A percentile compares a stretch with the other conserved stretches of the same genome.
Conservation (phyloP, 2,329 filamentous ascomycete genomes). For the Myriangium duriaei region DNA sequence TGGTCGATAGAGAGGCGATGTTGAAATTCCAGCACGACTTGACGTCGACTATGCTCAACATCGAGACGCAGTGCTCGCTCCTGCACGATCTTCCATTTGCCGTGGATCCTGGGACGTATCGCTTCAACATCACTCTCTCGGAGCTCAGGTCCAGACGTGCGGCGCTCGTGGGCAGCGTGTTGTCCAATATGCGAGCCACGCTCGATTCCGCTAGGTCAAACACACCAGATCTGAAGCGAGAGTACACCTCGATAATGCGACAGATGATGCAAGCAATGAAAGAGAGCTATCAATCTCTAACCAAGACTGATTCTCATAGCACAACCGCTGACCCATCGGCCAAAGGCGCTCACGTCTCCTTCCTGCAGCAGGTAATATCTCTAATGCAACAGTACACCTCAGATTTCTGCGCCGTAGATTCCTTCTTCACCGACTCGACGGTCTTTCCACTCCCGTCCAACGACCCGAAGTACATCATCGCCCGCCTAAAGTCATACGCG, state of each 20-base stretch:
- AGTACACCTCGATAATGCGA: constrained; percentile 40
- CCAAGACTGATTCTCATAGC: constrained; percentile 16
- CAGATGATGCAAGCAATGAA: constrained; percentile 51
- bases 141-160: constrained; percentile 44
- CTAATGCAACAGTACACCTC: constrained; percentile 49
- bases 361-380: constrained; percentile 48
- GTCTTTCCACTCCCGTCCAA: constrained; percentile 47
- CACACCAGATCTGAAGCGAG: constrained; percentile 27
- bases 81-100: constrained; percentile 47
- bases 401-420: constrained; percentile 43
- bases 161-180: constrained; percentile 41
- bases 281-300: constrained; percentile 44
- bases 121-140: constrained; percentile 36
- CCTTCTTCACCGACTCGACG: constrained; percentile 48
- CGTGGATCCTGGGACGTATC: constrained; percentile 22
- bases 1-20: constrained; percentile 47
- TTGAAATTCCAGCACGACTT: constrained; percentile 50
- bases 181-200: constrained; percentile 47
- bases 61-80: constrained; percentile 33
- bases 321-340: constrained; percentile 14
- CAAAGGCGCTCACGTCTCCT: constrained; percentile 45
- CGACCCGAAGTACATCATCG: constrained; percentile 52
- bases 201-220: constrained; percentile 27
- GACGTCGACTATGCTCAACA: constrained; percentile 41
- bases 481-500: constrained; percentile 46